Evolutionary conservation across 2,329 filamentous ascomycete species (phyloP).

Genomic region (Penicillium sp.): DNA sequence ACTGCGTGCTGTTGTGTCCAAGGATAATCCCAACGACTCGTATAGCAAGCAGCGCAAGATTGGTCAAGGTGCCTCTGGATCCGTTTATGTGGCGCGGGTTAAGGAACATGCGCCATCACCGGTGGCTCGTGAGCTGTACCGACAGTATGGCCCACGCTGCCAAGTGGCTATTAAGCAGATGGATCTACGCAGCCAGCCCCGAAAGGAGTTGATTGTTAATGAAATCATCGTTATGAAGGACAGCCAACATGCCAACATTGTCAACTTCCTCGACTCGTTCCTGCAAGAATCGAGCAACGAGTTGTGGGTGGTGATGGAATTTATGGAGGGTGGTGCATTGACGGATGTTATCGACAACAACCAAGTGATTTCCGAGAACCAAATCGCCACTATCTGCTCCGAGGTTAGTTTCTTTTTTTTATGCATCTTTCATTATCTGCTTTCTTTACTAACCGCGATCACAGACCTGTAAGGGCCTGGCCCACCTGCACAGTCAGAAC

Average conservation of each 20-base stretch:
- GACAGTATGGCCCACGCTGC: constrained; percentile 76
- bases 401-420: constrained; percentile 67
- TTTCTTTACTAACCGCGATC: no score
- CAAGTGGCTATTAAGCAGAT: constrained; percentile 99
- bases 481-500: constrained; percentile 92
- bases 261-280: constrained; percentile 98
- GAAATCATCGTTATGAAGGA: constrained; percentile 99
- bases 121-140: constrained; percentile 76
- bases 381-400: constrained; percentile 94
- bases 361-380: constrained; percentile 87
- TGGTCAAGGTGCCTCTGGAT: constrained; percentile 95
- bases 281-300: constrained; percentile 91
- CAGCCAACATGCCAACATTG: constrained; percentile 96
- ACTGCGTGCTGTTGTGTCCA: constrained; percentile 90
- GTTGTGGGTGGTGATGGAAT: constrained; percentile 99
- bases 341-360: constrained; percentile 99
- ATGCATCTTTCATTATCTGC: no score
- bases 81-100: constrained; percentile 95
- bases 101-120: constrained; percentile 84
- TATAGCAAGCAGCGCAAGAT: constrained; percentile 99
- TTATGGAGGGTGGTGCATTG: constrained; percentile 96
- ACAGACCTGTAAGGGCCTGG: constrained; percentile 91
- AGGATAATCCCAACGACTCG: constrained; percentile 89
- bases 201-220: constrained; percentile 98
- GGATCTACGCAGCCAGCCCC: constrained; percentile 94